phyloP scores from a whole-genome alignment of 2,329 filamentous ascomycete genomes.

The Harringtonia lauricola region DNA sequence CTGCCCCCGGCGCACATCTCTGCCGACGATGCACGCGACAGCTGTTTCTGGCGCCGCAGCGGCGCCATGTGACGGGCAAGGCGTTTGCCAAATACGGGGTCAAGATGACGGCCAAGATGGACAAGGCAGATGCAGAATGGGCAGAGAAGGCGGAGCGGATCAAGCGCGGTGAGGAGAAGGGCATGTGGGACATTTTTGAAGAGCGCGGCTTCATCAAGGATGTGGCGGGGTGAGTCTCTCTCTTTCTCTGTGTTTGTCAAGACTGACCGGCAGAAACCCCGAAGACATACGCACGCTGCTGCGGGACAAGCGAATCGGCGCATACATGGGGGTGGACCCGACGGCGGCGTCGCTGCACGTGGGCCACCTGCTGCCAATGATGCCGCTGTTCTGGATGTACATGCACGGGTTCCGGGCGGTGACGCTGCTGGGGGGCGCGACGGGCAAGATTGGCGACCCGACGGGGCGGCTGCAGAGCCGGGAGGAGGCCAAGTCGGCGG shows the following conservation, averaged over 20 bases:
- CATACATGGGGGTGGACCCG: constrained; percentile 74
- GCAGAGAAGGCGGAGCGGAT: constrained; percentile 33
- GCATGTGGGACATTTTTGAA: constrained; percentile 54
- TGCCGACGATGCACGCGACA: constrained; percentile 10
- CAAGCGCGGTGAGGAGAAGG: constrained; percentile 32
- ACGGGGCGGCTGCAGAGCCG: constrained; percentile 56
- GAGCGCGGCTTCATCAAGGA: constrained; percentile 66
- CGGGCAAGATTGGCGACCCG: constrained; percentile 69
- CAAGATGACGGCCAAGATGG: constrained; percentile 32
- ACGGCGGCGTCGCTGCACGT: constrained; percentile 71
- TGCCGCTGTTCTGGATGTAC: constrained; percentile 79
- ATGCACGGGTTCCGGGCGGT: constrained; percentile 60
- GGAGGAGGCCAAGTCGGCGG: constrained; percentile 35
- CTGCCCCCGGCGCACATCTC: not conserved
- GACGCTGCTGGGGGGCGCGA: constrained; percentile 62
- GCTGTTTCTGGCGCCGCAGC: constrained; percentile 1
- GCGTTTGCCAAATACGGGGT: constrained; percentile 12
- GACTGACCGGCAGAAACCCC: constrained; percentile 25
- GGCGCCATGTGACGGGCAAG: constrained; percentile 8
- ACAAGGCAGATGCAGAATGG: constrained; percentile 35
- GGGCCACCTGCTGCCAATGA: constrained; percentile 69
- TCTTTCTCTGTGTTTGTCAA: not conserved
- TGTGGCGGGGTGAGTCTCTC: constrained; percentile 51
- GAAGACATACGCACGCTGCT: constrained; percentile 51
- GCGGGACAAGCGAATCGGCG: constrained; percentile 53